Percentiles rank a stretch among this genome's conserved stretches.
These are phyloP conservation scores for Grigorovia jiainica DNA, from an alignment of 805 yeast species.

Conservation along the genomic window DNA sequence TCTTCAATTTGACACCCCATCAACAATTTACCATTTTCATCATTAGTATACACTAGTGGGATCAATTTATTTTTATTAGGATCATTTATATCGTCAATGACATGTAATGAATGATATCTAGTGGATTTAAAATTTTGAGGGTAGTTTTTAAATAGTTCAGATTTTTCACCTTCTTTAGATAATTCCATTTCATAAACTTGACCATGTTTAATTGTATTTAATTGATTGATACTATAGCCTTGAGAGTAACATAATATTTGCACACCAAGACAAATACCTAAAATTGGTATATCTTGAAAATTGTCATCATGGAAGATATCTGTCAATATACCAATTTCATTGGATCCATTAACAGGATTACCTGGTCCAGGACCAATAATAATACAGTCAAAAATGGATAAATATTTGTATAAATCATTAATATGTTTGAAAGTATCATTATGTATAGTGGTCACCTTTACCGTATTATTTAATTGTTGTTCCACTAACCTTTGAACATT, in stretches of 20 bases:
- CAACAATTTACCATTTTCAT: constrained; percentile 36
- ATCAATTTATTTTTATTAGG: constrained; percentile 26
- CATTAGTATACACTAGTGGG: constrained; percentile 56
- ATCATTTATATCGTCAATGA: constrained; percentile 25
- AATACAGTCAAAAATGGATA: constrained; percentile 58
- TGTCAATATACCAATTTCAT: constrained; percentile 68
- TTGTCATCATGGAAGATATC: constrained; percentile 36
- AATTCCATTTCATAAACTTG: constrained; percentile 50
- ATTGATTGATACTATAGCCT: constrained; percentile 46
- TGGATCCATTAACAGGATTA: constrained; percentile 45
- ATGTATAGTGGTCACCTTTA: constrained; percentile 30
- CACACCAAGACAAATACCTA: constrained; percentile 92
- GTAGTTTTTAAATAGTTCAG: constrained; percentile 32
- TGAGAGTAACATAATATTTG: constrained; percentile 63
- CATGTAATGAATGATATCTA: constrained; percentile 81
- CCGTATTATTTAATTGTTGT: constrained; percentile 25
- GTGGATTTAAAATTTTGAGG: constrained; percentile 53
- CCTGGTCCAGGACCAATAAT: constrained; percentile 98
- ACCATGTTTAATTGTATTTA: constrained; percentile 70
- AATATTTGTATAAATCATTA: constrained; percentile 31
- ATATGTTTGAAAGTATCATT: constrained; percentile 29
- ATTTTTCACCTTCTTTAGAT: constrained; percentile 11
- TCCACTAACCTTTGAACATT: constrained; percentile 61
- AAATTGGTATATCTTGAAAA: constrained; percentile 42
- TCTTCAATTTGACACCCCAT: constrained; percentile 69